These are phyloP conservation scores for Citrullus mucosospermus DNA, from an alignment of 306 rosid genomes.

Conservation along the genomic window DNA sequence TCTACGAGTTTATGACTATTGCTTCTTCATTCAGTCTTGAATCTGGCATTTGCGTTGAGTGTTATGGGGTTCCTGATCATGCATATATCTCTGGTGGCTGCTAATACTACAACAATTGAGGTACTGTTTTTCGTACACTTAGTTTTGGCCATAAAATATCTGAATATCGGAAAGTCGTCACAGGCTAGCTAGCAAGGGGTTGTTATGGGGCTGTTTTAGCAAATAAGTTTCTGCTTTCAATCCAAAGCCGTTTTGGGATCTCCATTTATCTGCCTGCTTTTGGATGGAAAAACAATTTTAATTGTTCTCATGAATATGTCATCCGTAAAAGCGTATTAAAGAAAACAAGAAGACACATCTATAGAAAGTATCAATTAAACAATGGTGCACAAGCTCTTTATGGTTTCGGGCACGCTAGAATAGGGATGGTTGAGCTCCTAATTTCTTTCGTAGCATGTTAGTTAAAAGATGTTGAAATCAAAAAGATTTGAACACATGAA, in stretches of 20 bases:
- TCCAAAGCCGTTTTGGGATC: not conserved
- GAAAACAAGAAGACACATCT: not conserved
- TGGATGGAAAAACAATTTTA: not conserved
- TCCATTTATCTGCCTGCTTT: not conserved
- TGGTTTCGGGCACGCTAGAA: not conserved
- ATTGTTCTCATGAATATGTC: not conserved
- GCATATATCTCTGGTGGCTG: conserved; percentile 89
- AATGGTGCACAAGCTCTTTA: not conserved
- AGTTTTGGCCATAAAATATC: not conserved
- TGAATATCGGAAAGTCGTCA: not conserved
- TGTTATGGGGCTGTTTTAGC: not conserved
- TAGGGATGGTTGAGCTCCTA: not conserved
- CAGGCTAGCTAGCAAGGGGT: not conserved
- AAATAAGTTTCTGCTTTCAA: not conserved
- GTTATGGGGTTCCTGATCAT: conserved; percentile 87
- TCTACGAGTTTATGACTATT: conserved; percentile 14
- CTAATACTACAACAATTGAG: conserved; percentile 93
- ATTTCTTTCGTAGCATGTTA: not conserved
- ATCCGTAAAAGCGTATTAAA: not conserved
- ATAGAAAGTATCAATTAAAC: not conserved
- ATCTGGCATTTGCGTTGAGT: conserved; percentile 87
- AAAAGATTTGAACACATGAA: not conserved
- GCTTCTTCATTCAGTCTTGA: conserved; percentile 52
- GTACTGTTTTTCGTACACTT: conserved; percentile 18
- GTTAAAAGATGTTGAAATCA: not conserved